Base-by-base conservation (phyloP, 306 rosid species). In the Mimosa pudica region DNA sequence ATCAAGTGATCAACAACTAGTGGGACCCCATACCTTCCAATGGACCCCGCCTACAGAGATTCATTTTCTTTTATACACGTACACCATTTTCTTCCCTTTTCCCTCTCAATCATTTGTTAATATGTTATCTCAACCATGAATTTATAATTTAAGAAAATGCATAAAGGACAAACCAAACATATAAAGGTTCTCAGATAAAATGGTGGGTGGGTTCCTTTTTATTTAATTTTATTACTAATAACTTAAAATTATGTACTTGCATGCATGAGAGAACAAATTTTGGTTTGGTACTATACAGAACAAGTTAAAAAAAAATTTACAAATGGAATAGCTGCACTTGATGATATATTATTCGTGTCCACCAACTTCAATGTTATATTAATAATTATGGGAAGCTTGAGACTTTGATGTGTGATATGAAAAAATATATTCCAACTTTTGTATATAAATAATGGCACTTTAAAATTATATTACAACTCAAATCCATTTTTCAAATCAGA, bases 1-100 rank as follows among this genome's bases (percentile, higher is more conserved):
- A n/a, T 24, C 30, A 24, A 24, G 30, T 24, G 30, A 24, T 24
- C 6, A 83, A 63, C 63, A 33, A 77, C 7, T 52, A 46, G 73
- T 75, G 87, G 84, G 76, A 75, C 79, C 66, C 48, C 66, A 69
- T 79, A 44, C 38, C 77, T 79, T 61, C 68, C 80, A 51, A 79
- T 70, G 70, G 67, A 51, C 18, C 61, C 7, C 66, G 45, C 74
- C 58, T 17, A 9, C 13, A 24, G 20, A 54, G 57, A 70, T 70
- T 79, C 81, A n/a, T 52, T 75, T 9, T 2, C n/a, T 69, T 44
- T 35, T 12, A 45, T 71, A 24, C 14, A 10, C 10, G 61, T 1
- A 55, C 3, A 7, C 65, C 16, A 24, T 24, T 38, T 38, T 2
- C 42, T 38, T 38, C 24, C 47, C 54, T 24, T 70, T 77, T 52